Conservation (phyloP, 2,329 filamentous ascomycete species). For the Aspergillus pseudonomiae region DNA sequence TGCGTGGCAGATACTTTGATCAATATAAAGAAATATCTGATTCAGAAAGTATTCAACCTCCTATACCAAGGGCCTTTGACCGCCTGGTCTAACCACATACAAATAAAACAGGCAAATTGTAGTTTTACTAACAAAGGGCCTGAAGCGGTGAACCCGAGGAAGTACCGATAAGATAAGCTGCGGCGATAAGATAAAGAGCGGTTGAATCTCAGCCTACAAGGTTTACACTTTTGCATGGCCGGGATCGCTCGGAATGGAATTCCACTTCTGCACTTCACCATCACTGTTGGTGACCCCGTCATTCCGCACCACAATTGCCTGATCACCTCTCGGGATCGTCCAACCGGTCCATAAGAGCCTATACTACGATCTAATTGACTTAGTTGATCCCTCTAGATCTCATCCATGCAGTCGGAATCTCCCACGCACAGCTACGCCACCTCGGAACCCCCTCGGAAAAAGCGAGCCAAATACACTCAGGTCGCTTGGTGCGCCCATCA, state of each 20-base stretch:
- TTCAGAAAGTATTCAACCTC: background rate
- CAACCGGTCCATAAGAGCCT: background rate
- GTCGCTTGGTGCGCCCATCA: slow-evolving; percentile 34
- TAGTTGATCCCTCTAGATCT: background rate
- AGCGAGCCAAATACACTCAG: slow-evolving; percentile 41
- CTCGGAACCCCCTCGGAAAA: slow-evolving; percentile 26
- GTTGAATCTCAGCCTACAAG: background rate
- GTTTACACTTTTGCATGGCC: too few relatives aligned
- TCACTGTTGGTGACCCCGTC: background rate
- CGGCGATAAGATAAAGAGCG: background rate
- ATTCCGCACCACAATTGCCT: background rate
- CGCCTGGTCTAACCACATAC: too few relatives aligned
- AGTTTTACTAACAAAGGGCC: too few relatives aligned
- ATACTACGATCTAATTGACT: too few relatives aligned
- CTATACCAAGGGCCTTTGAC: too few relatives aligned
- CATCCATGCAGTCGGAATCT: slow-evolving; percentile 14
- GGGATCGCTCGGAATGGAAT: background rate
- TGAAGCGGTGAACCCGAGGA: too few relatives aligned
- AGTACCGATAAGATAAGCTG: background rate
- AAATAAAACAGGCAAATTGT: too few relatives aligned
- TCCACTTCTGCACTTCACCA: background rate
- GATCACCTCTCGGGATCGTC: background rate
- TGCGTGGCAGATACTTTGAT: background rate
- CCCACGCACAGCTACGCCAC: slow-evolving; percentile 4
- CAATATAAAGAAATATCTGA: background rate